A percentile compares a stretch with the other conserved stretches of the same genome.
Evolutionary conservation across 2,329 filamentous ascomycete genomes (phyloP).

Genomic region (Fusarium nodosum): DNA sequence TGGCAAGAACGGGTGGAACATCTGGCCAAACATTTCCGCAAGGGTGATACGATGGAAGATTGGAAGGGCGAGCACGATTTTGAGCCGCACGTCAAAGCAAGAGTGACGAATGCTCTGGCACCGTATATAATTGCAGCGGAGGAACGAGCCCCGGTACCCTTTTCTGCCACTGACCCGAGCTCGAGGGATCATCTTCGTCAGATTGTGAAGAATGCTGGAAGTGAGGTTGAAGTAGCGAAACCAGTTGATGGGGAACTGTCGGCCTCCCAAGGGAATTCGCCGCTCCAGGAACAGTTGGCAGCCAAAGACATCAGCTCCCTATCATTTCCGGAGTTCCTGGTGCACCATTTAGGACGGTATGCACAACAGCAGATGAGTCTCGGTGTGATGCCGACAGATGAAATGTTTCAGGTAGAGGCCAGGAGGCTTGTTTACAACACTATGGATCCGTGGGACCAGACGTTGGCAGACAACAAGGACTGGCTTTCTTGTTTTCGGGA

Average conservation of each 20-base stretch:
- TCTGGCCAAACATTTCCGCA: conserved; percentile 48
- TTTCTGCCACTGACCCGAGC: conserved; percentile 46
- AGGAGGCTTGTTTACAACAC: conserved; percentile 47
- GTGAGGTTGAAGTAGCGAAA: neutral
- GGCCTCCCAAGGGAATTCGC: neutral
- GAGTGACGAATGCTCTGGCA: conserved; percentile 45
- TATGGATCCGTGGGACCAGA: conserved; percentile 48
- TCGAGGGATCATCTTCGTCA: conserved; percentile 45
- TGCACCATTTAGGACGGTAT: conserved; percentile 40
- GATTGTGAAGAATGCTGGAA: conserved; percentile 20
- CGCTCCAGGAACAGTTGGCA: neutral
- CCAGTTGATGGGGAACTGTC: neutral
- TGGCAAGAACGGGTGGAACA: conserved; percentile 51
- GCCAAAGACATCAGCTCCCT: conserved; percentile 1
- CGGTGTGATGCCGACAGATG: conserved; percentile 45
- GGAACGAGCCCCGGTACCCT: conserved; percentile 42
- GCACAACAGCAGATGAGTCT: conserved; percentile 43
- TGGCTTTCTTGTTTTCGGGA: conserved; percentile 49
- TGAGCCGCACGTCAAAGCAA: conserved; percentile 39
- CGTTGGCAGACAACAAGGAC: conserved; percentile 49
- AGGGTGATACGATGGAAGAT: conserved; percentile 48
- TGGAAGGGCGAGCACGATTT: conserved; percentile 51
- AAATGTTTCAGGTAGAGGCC: conserved; percentile 49
- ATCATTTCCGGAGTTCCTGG: conserved; percentile 38
- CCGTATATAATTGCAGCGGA: conserved; percentile 50